phyloP scores from a whole-genome alignment of 139 green algal species.

The Chlorokybus atmophyticus region DNA sequence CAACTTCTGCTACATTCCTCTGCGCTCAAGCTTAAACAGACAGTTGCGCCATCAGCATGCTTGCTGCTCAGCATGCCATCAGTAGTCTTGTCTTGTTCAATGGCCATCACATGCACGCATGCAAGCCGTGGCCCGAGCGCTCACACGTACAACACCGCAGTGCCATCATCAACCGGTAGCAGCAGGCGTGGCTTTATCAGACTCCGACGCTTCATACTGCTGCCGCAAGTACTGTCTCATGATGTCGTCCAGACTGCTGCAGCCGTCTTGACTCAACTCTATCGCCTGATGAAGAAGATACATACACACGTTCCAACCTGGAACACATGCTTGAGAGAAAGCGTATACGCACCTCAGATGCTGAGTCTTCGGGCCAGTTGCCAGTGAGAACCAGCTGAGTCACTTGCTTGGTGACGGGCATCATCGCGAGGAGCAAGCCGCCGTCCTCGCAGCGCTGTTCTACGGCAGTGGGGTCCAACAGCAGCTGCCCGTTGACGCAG shows the following conservation, averaged over 20 bases:
- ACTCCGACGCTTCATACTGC: slow-evolving; percentile 1
- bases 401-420: slow-evolving; percentile 38
- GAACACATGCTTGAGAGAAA: not conserved
- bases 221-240: slow-evolving; percentile 25
- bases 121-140: too few species aligned
- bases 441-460: slow-evolving; percentile 39
- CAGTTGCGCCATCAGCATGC: too few species aligned
- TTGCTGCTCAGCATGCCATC: too few species aligned
- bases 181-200: too few species aligned
- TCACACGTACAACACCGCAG: too few species aligned
- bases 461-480: slow-evolving; percentile 44
- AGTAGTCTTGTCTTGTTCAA: too few species aligned
- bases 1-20: too few species aligned
- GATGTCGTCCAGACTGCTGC: slow-evolving; percentile 40
- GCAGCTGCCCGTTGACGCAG: slow-evolving; percentile 13
- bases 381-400: slow-evolving; percentile 40
- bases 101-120: too few species aligned
- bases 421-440: slow-evolving; percentile 35
- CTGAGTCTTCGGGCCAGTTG: slow-evolving; percentile 27
- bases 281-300: slow-evolving; percentile 24
- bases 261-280: slow-evolving; percentile 52
- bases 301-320: not conserved
- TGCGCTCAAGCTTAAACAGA: too few species aligned
- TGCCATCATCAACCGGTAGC: too few species aligned
- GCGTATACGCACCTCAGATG: slow-evolving; percentile 15